phyloP scores from a whole-genome alignment of 1,284 basidiomycete genomes.

The Mrakiaceae sp. region DNA sequence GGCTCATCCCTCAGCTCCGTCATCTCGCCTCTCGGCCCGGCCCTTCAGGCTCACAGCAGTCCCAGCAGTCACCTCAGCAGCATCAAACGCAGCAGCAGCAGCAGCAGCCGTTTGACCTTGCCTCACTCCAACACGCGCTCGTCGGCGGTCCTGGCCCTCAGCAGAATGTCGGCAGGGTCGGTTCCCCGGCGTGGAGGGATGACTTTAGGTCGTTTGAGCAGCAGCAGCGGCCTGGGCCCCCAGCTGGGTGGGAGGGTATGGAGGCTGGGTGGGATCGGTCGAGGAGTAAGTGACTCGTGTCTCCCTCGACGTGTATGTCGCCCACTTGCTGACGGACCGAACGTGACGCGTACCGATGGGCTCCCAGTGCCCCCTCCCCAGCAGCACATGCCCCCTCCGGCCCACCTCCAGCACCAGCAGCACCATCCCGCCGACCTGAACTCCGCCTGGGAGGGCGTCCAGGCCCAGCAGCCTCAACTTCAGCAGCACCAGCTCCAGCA shows the following conservation, averaged over 20 bases:
- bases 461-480: not conserved
- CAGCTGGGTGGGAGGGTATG: not conserved
- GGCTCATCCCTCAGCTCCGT: slow-evolving; percentile 6
- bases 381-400: not conserved
- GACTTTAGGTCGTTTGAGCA: not conserved
- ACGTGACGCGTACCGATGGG: not conserved
- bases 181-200: not conserved
- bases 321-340: not conserved
- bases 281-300: not conserved
- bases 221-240: not conserved
- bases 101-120: slow-evolving; percentile 11
- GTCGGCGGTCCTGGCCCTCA: not conserved
- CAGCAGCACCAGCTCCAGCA: slow-evolving; percentile 4
- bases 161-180: not conserved
- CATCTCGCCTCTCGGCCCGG: slow-evolving; percentile 4
- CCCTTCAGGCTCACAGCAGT: not conserved
- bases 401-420: slow-evolving; percentile 4
- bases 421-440: not conserved
- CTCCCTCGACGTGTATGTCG: not conserved
- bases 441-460: not conserved
- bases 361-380: not conserved
- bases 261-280: not conserved
- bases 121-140: slow-evolving; percentile 5
- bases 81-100: not conserved
- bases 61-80: not conserved